Percentiles rank a stretch among this genome's conserved stretches.
Evolutionary conservation across 73 alveolate genomes (phyloP).

Genomic region (Effrenium voratum): DNA sequence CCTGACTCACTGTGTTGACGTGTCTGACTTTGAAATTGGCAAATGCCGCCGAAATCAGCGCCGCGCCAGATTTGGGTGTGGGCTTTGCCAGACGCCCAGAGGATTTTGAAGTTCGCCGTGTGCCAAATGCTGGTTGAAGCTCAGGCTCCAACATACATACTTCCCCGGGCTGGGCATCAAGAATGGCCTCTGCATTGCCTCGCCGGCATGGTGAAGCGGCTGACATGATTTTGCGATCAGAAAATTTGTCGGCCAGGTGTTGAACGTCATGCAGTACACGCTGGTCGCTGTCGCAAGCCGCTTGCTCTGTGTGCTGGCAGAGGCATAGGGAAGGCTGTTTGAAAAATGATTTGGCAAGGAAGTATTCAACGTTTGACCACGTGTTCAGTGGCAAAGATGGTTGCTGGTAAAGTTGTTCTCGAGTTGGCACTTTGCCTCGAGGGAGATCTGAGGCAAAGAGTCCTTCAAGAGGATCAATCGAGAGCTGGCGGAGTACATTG

Average conservation of each 20-base stretch:
- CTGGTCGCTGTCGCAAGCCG: slow-evolving; percentile 78
- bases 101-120: background rate
- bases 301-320: background rate
- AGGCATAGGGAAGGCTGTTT: background rate
- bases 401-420: too few relatives aligned
- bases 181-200: slow-evolving; percentile 72
- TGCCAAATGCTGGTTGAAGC: background rate
- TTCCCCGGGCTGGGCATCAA: slow-evolving; percentile 76
- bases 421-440: background rate
- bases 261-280: slow-evolving; percentile 83
- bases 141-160: slow-evolving; percentile 82
- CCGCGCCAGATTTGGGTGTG: slow-evolving; percentile 49
- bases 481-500: slow-evolving; percentile 66
- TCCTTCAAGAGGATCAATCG: slow-evolving; percentile 93
- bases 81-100: slow-evolving; percentile 40
- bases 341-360: background rate
- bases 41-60: background rate
- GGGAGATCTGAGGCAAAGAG: slow-evolving; percentile 22
- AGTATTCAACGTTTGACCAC: background rate
- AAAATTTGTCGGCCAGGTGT: background rate
- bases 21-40: too few relatives aligned
- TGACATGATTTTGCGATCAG: background rate
- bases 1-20: too few relatives aligned
- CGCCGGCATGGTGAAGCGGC: slow-evolving; percentile 1
- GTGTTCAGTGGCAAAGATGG: too few relatives aligned